A percentile compares a stretch with the other conserved stretches of the same genome.
phyloP scores from a whole-genome alignment of 1,284 basidiomycete genomes.

The Lignosus rhinocerotis region DNA sequence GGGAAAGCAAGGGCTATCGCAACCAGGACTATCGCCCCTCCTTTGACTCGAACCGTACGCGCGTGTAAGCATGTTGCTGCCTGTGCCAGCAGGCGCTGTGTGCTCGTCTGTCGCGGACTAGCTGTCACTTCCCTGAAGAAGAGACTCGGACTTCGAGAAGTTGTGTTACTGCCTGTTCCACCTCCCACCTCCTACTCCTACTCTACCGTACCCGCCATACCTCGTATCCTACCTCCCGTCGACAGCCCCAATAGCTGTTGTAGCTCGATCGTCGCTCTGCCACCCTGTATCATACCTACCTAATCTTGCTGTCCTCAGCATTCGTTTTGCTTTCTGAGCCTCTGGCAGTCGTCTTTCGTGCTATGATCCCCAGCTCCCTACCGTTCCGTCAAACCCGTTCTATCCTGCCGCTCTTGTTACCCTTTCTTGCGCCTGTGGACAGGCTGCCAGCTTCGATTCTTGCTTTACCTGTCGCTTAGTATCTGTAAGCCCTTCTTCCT shows the following conservation, averaged over 20 bases:
- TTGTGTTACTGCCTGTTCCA: constrained; percentile 18
- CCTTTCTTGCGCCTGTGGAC: constrained; percentile 13
- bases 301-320: background rate
- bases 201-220: background rate
- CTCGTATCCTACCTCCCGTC: background rate
- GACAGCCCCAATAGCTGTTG: constrained; percentile 14
- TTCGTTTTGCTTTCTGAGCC: constrained; percentile 2
- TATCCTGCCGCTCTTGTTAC: background rate
- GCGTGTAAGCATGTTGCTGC: constrained; percentile 2
- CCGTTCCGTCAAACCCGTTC: background rate
- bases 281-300: constrained; percentile 12
- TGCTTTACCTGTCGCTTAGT: background rate
- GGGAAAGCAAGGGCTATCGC: constrained; percentile 12
- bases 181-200: background rate
- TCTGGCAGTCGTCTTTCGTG: constrained; percentile 7
- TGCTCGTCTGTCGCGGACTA: background rate
- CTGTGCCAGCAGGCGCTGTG: background rate
- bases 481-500: constrained; percentile 3
- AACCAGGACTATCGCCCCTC: constrained; percentile 16
- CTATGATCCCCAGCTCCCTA: background rate
- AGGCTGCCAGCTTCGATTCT: constrained; percentile 6
- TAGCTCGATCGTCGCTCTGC: constrained; percentile 20
- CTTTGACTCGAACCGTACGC: constrained; percentile 17
- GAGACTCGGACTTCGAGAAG: constrained; percentile 27
- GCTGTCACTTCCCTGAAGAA: constrained; percentile 23